phyloP scores from a whole-genome alignment of 768 basidiomycete species.

The Phylloporus sp. region DNA sequence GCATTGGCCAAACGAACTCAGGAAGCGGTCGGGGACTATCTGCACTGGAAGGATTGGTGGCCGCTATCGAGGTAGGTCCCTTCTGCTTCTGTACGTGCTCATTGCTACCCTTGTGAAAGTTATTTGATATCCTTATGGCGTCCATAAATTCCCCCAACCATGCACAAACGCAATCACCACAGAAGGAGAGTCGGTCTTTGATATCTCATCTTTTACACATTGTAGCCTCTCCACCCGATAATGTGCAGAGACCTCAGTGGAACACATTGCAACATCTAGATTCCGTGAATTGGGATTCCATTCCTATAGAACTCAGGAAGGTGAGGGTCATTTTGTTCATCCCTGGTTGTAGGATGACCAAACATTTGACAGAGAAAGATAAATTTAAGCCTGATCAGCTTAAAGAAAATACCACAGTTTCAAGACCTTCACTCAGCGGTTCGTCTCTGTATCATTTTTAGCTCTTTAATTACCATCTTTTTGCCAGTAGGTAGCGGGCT shows the following conservation, averaged over 20 bases:
- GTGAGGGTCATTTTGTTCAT: constrained; percentile 29
- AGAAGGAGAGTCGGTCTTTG: constrained; percentile 27
- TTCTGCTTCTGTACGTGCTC: neutral
- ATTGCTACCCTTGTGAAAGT: constrained; percentile 27
- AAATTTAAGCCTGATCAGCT: constrained; percentile 47
- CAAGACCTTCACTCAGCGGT: constrained; percentile 50
- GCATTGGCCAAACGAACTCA: constrained; percentile 53
- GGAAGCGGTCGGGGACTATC: constrained; percentile 55
- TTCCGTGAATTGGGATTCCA: constrained; percentile 52
- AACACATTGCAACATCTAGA: constrained; percentile 50
- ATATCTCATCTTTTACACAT: constrained; percentile 57
- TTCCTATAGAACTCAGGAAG: constrained; percentile 61
- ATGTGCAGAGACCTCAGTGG: constrained; percentile 48
- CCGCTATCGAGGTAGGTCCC: constrained; percentile 58
- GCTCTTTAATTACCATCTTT: neutral
- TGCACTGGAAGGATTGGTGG: constrained; percentile 66
- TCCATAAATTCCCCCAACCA: constrained; percentile 14
- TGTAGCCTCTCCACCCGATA: constrained; percentile 54
- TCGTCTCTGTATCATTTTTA: constrained; percentile 17
- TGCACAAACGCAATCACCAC: constrained; percentile 19
- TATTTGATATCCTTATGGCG: constrained; percentile 36
- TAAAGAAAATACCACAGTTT: constrained; percentile 45
- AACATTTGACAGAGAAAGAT: constrained; percentile 50
- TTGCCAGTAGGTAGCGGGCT: constrained; percentile 32
- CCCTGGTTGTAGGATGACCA: neutral